phyloP scores from a whole-genome alignment of 352 stramenopile genomes.

The Pythium phragmiticola region DNA sequence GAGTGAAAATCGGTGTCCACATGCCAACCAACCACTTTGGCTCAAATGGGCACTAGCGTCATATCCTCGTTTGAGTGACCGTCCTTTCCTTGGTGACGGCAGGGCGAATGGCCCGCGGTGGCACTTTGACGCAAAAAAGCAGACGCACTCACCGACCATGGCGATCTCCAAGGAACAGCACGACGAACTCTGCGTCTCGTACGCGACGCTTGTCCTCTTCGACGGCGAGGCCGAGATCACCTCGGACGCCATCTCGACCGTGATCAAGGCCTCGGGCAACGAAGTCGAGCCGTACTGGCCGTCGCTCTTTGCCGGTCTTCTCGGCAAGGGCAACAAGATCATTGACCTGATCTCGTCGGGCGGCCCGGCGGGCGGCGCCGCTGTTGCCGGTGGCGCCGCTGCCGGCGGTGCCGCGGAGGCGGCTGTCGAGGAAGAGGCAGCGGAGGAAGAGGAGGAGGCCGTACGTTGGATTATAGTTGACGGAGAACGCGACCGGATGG shows the following conservation, averaged over 20 bases:
- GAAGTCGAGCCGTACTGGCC: slow-evolving; percentile 87
- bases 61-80: background rate
- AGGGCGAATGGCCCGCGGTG: background rate
- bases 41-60: background rate
- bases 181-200: slow-evolving; percentile 82
- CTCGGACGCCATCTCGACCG: slow-evolving; percentile 55
- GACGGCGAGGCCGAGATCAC: slow-evolving; percentile 85
- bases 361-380: slow-evolving; percentile 39
- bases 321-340: slow-evolving; percentile 80
- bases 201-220: slow-evolving; percentile 84
- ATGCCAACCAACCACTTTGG: slow-evolving; percentile 7
- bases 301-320: slow-evolving; percentile 63
- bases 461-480: slow-evolving; percentile 30
- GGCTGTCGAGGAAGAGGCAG: slow-evolving; percentile 38
- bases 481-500: background rate
- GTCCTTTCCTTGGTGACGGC: background rate
- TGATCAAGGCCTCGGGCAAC: slow-evolving; percentile 79
- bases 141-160: slow-evolving; percentile 48
- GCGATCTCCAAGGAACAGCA: slow-evolving; percentile 85
- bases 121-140: slow-evolving; percentile 24
- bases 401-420: slow-evolving; percentile 38
- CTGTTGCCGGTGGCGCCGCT: slow-evolving; percentile 37
- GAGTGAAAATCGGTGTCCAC: background rate
- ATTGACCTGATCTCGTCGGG: slow-evolving; percentile 77
- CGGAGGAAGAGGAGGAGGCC: slow-evolving; percentile 65